Percentiles rank a stretch among this genome's conserved stretches.
These are phyloP conservation scores for Dioszegia hungarica DNA, from an alignment of 768 basidiomycete genomes.

Conservation along the genomic window DNA sequence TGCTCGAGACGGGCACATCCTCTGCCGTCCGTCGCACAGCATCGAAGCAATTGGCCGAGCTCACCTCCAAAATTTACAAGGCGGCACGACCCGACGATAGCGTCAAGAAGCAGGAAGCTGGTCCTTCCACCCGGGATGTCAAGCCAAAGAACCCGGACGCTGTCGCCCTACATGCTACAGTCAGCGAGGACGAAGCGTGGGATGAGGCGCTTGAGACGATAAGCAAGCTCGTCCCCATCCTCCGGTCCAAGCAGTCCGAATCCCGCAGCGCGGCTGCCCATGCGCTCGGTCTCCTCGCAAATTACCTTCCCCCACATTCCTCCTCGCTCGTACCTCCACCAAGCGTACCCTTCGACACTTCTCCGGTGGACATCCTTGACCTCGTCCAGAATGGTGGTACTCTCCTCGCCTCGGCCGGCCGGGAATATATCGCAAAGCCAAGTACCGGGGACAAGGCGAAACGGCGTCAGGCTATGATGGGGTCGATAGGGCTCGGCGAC, in stretches of 20 bases:
- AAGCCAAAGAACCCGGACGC: neutral
- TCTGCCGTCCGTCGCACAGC: conserved; percentile 86
- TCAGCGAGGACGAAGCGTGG: conserved; percentile 61
- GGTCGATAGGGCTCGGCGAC: conserved; percentile 36
- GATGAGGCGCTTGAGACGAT: conserved; percentile 83
- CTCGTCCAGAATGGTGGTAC: conserved; percentile 66
- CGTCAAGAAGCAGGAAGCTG: neutral
- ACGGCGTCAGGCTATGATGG: conserved; percentile 40
- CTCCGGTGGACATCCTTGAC: conserved; percentile 55
- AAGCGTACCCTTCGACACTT: conserved; percentile 38
- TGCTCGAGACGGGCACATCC: conserved; percentile 93
- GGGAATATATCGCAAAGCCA: conserved; percentile 62
- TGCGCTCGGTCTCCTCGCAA: conserved; percentile 81
- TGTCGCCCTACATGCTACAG: conserved; percentile 1
- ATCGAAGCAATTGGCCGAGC: conserved; percentile 88
- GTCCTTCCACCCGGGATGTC: neutral
- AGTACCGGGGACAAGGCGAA: conserved; percentile 33
- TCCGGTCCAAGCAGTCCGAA: conserved; percentile 88
- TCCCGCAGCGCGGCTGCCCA: conserved; percentile 83
- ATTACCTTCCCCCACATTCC: conserved; percentile 59
- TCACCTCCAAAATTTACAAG: conserved; percentile 79
- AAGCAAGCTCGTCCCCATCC: conserved; percentile 74
- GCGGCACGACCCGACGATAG: conserved; percentile 11
- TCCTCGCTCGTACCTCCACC: neutral
- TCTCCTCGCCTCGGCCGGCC: conserved; percentile 85